A percentile compares a stretch with the other conserved stretches of the same genome.
Evolutionary conservation across 2,329 filamentous ascomycete species (phyloP).

Genomic region (Emmonsiellopsis sp.): DNA sequence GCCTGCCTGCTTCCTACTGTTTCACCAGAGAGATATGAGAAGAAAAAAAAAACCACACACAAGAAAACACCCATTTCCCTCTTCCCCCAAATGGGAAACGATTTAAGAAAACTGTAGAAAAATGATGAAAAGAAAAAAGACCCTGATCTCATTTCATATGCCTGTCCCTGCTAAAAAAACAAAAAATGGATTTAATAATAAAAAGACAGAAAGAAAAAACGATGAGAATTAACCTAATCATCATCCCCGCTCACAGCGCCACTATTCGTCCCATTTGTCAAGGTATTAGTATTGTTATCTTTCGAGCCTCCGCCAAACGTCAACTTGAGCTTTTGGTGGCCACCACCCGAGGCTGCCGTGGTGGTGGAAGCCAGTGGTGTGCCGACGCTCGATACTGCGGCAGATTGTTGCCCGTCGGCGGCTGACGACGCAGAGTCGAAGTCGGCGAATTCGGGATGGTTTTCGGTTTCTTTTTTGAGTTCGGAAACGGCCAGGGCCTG

Average conservation of each 20-base stretch:
- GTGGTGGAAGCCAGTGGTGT: conserved; percentile 51
- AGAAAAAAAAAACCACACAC: too few relatives aligned
- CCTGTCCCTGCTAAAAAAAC: not conserved
- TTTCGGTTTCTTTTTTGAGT: conserved; percentile 44
- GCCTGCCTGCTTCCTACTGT: too few relatives aligned
- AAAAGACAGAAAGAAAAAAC: not conserved
- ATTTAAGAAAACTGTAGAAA: not conserved
- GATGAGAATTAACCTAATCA: conserved; percentile 4
- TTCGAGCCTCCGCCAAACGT: conserved; percentile 40
- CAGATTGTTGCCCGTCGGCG: conserved; percentile 42
- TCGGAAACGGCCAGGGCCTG: conserved; percentile 43
- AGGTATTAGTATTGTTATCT: conserved; percentile 24
- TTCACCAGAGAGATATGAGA: too few relatives aligned
- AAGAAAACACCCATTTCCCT: not conserved
- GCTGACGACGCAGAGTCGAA: conserved; percentile 40
- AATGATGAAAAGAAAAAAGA: not conserved
- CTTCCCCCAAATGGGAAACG: not conserved
- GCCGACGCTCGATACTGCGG: conserved; percentile 36
- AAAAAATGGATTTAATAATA: not conserved
- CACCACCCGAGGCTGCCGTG: conserved; percentile 36
- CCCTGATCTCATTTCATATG: too few relatives aligned
- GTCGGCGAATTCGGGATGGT: conserved; percentile 47
- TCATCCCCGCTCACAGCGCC: conserved; percentile 25
- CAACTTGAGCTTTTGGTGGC: conserved; percentile 59
- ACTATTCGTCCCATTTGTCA: conserved; percentile 21